A percentile compares a stretch with the other conserved stretches of the same genome.
Conservation (phyloP, 129 eudicot genomes). For the Flaveria sonorensis region DNA sequence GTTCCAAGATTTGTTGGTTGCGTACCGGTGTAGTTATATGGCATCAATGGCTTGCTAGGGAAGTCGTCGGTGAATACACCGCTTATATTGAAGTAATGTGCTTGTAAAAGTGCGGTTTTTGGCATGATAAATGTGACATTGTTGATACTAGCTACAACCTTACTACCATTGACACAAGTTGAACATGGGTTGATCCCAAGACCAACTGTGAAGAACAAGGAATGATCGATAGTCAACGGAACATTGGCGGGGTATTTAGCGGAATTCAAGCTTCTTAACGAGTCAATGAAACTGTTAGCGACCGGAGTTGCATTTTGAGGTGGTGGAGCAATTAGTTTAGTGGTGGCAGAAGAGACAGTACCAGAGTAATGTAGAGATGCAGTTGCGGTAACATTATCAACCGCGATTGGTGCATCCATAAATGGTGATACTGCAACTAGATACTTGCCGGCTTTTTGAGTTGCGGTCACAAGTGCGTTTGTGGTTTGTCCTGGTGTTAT, state of each 20-base stretch:
- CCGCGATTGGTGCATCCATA: conserved; percentile 61
- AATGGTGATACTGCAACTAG: conserved; percentile 60
- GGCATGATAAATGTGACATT: conserved; percentile 78
- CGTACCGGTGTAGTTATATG: conserved; percentile 63
- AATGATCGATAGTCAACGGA: conserved; percentile 55
- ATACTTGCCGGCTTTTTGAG: conserved; percentile 50
- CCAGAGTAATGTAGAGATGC: conserved; percentile 63
- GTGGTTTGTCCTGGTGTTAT: conserved; percentile 83
- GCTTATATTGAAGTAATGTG: conserved; percentile 59
- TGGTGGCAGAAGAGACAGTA: conserved; percentile 40
- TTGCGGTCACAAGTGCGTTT: conserved; percentile 50
- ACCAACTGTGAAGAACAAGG: conserved; percentile 67
- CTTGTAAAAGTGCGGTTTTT: conserved; percentile 57
- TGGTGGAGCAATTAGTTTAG: conserved; percentile 58
- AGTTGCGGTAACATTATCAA: conserved; percentile 68
- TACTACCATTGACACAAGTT: conserved; percentile 52
- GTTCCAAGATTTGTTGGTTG: conserved; percentile 49
- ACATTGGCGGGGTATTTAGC: conserved; percentile 54
- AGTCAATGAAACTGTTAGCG: conserved; percentile 46
- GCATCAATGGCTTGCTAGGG: conserved; percentile 57
- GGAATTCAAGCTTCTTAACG: conserved; percentile 67
- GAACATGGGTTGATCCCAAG: conserved; percentile 71
- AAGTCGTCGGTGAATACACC: conserved; percentile 79
- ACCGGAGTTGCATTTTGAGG: conserved; percentile 63
- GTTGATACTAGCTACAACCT: conserved; percentile 66